Base-by-base conservation (phyloP, 2,329 filamentous ascomycete genomes). In the Pyrenophora tritici-repentis region DNA sequence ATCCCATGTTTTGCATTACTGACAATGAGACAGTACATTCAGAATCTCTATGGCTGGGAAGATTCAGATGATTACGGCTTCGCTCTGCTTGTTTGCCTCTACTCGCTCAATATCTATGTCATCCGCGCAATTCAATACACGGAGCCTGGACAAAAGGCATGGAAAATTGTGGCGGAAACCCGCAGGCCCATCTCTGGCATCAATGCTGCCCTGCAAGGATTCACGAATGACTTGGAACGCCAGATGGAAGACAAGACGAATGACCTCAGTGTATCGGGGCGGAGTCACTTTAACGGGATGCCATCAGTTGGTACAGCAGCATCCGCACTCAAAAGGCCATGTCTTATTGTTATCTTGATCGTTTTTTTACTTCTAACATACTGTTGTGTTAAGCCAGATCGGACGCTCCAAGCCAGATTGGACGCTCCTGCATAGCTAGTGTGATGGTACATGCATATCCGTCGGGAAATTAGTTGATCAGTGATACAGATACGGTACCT, bases 231-330 rank as follows among this genome's bases (percentile, higher is more conserved):
- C 9, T 18, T 50, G 45, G 45, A 50, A 41, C 31, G 46, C 0
- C 8, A 50, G 41, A 53, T 50, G 50, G 41, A 26, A 5, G 33
- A 4, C 6, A 4, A 50, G 41, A 53, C 46, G 50, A 36, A 26
- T 4, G 26, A 7, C 6, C 8, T 24, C 22, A 24, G 22, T 24
- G 8, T 24, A 9, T 7, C 6, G 8, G 22, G 22, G 22, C 22
- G 8, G 22, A 3, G 8, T 24, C 22, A 24, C 6, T 24, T 24
- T 2, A 24, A 3, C 22, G 22, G 8, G 6, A 24, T 24, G 22
- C 8, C 22, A n/a, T n/a, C n/a, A 6, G 22, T 9, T 24, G 22
- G 6, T 24, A 6, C 8, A 24, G 22, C 22, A 24, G 22, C 22
- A 7, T 9, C 6, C 22, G 8, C 8, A 24, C 6, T 9, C 22